A percentile compares a stretch with the other conserved stretches of the same genome.
These are phyloP conservation scores for Purpureocillium takamizusanense DNA, from an alignment of 2,329 filamentous ascomycete genomes.

Conservation along the genomic window DNA sequence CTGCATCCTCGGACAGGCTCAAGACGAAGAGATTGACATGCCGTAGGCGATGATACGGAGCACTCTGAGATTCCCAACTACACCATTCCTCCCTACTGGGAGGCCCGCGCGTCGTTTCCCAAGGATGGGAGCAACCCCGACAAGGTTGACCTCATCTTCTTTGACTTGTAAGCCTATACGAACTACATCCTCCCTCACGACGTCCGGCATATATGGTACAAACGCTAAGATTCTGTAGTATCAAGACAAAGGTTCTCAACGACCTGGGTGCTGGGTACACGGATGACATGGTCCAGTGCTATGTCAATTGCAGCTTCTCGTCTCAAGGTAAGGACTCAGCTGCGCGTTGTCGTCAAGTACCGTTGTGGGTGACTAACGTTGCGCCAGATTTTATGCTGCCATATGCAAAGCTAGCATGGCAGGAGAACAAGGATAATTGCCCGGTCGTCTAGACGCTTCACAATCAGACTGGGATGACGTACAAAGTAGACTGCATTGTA, in stretches of 20 bases:
- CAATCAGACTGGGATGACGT: background rate
- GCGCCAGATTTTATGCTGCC: constrained; percentile 24
- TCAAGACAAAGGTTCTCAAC: constrained; percentile 25
- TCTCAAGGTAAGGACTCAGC: constrained; percentile 17
- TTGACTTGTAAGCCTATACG: constrained; percentile 34
- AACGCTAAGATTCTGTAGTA: constrained; percentile 14
- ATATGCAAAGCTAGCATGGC: constrained; percentile 28
- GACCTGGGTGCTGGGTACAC: constrained; percentile 27
- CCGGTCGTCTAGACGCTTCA: constrained; percentile 10
- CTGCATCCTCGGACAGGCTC: no score
- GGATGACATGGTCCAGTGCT: constrained; percentile 24
- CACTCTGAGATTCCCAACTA: constrained; percentile 39
- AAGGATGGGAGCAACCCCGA: constrained; percentile 28
- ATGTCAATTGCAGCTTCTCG: constrained; percentile 29
- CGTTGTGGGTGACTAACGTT: background rate
- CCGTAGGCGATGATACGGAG: constrained; percentile 42
- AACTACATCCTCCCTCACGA: background rate
- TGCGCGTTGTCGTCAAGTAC: no score
- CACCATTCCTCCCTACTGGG: constrained; percentile 38
- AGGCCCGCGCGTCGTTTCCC: constrained; percentile 39
- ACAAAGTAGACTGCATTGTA: no score
- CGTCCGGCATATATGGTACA: no score
- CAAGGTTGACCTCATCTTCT: constrained; percentile 42
- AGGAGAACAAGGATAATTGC: constrained; percentile 25
- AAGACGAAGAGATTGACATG: no score